Base-by-base conservation (phyloP, 768 basidiomycete genomes). In the Russula ochroleuca region DNA sequence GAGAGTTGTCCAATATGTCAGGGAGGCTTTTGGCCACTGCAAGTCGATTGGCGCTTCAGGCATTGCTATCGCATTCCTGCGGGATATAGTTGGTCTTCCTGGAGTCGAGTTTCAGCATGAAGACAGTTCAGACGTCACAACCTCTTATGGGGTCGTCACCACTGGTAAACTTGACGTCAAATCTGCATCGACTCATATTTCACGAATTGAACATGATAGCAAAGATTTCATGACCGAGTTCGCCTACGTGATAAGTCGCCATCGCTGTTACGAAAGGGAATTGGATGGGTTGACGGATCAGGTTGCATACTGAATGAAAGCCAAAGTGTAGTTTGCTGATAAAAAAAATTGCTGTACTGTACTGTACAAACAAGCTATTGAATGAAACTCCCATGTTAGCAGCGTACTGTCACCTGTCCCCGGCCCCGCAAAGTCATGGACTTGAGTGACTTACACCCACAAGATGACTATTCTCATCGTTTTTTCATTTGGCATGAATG, bases 401-500 rank as follows among this genome's bases (percentile, higher is more conserved):
- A 28, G 28, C 5, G 28, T 28, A 28, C 28, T 35, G 35, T 35
- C 35, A 35, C 35, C 35, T 35, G 35, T 35, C 35, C 35, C 28
- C 3, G 7, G 35, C 35, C 35, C 35, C 35, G 35, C 25, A 49
- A 15, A 9, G 14, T 38, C 25, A 83, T 83, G 82, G 82, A 83
- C 59, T 69, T 77, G 59, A 77, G 72, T 61, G 88, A 92, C 71
- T 78, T 92, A 48, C 90, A 91, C 70, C 90, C 90, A 31, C 78
- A 83, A 68, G 90, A 92, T 72, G 90, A 92, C 75, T 87, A 89
- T 74, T 87, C 81, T 63, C 87, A 89, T 72, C 78, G 86, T 19
- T 92, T 90, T 76, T 93, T 92, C 76, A 92, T 91, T 68, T 93
- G 89, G 89, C 90, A 92, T 73, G 91, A 93, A 73, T 93, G 89